phyloP scores from a whole-genome alignment of 1,284 basidiomycete species.

The Cutaneotrichosporon cyanovorans region DNA sequence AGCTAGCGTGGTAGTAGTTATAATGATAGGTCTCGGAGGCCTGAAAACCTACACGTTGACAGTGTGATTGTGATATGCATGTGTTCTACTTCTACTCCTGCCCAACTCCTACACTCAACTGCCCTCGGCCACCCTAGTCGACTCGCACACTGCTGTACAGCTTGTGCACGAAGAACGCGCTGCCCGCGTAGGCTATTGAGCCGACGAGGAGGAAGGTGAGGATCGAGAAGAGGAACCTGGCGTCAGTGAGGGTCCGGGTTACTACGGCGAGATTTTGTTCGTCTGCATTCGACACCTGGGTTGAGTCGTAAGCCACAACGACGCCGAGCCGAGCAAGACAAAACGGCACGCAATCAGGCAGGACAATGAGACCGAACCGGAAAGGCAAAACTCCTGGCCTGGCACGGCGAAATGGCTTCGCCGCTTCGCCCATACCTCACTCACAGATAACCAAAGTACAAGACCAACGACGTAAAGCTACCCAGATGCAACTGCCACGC shows the following conservation, averaged over 20 bases:
- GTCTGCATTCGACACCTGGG: too few relatives aligned
- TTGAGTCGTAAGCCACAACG: too few relatives aligned
- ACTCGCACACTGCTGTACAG: conserved; percentile 62
- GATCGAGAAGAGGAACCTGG: conserved; percentile 60
- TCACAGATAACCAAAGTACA: conserved; percentile 85
- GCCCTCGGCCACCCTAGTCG: too few relatives aligned
- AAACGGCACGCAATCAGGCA: too few relatives aligned
- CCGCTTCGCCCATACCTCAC: conserved; percentile 2
- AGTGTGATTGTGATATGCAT: conserved; percentile 8
- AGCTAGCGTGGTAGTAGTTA: too few relatives aligned
- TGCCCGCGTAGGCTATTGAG: conserved; percentile 74
- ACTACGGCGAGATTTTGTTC: too few relatives aligned
- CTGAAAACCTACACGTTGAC: neutral
- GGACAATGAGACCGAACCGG: neutral
- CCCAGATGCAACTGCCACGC: conserved; percentile 72
- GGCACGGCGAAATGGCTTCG: neutral
- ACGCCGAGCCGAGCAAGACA: too few relatives aligned
- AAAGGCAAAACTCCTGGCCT: too few relatives aligned
- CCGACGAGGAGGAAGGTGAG: conserved; percentile 86
- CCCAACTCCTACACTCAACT: too few relatives aligned
- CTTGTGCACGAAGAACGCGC: conserved; percentile 74
- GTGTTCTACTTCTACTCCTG: conserved; percentile 3
- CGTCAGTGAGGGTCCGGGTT: neutral
- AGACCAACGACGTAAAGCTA: conserved; percentile 70
- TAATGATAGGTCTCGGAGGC: too few relatives aligned